Evolutionary conservation across 139 green algal genomes (phyloP), one percentile per base, ranked within the genome.

Genomic region (Coelastrella sp.): DNA sequence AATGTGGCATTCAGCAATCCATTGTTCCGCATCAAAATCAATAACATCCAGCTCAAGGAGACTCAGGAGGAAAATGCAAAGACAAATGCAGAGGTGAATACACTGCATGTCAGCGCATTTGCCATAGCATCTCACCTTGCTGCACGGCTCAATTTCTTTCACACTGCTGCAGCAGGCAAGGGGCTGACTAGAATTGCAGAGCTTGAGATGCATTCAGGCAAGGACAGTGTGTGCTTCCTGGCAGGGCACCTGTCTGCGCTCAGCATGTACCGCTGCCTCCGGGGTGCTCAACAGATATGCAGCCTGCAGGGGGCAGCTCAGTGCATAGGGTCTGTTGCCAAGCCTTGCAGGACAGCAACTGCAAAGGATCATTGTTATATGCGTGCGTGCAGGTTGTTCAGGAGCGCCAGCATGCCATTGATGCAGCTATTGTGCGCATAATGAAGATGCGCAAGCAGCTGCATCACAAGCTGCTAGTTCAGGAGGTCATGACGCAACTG

Each of bases 361-460:
- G 63, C 63, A 20, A 15, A 0, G 14, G 11, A 15, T 4, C 3
- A 70, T 70, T 70, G 61, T 25, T n/a, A 0, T 57, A 0, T 49
- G 19, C 35, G 56, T 57, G 6, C 20, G 78, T 92, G 65, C 94
- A 98, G 87, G 97, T 99, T 12, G 90, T 99, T 58, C 95, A 98
- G 75, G 97, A 99, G 92, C 92, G 97, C 24, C 96, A 98, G 92
- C 97, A 99, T 90, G 96, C 99, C 94, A 98, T 99, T 79, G 98
- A 99, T 91, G 98, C 98, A 0, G 98, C 98, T 17, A 96, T 99
- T 14, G 97, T 99, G 86, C 96, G 98, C n/a, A 97, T 99, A 85
- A 99, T 99, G 98, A 99, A 99, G 95, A 98, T 96, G 73, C 94
- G 98, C 76, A 99, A 99, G 91, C 95, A 94, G 70, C 94, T 99